Percentiles rank a stretch among this genome's conserved stretches.
Evolutionary conservation across 2,329 filamentous ascomycete species (phyloP).

Genomic region (Corynespora cassiicola): DNA sequence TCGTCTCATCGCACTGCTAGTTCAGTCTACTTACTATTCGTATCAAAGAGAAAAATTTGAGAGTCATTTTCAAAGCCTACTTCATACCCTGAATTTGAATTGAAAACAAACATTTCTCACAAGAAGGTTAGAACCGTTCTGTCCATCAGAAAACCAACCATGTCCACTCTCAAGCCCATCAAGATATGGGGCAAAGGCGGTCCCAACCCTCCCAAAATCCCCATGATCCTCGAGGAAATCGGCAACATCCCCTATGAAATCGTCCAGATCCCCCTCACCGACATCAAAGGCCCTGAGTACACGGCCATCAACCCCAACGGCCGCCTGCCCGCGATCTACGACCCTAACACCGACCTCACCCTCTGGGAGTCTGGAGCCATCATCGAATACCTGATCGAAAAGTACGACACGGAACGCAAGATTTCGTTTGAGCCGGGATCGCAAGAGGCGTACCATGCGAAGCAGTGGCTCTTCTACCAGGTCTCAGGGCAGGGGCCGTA

Average conservation of each 20-base stretch:
- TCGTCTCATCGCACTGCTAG: too few species aligned
- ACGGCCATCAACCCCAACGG: conserved; percentile 48
- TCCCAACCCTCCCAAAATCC: conserved; percentile 54
- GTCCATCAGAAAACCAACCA: too few species aligned
- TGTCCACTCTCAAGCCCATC: conserved; percentile 25
- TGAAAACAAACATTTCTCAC: too few species aligned
- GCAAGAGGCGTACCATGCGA: conserved; percentile 46
- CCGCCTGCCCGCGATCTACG: conserved; percentile 52
- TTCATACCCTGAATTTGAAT: too few species aligned
- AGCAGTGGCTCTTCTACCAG: conserved; percentile 56
- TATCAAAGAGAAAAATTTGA: too few species aligned
- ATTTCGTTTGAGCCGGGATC: conserved; percentile 43
- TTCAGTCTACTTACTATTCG: too few species aligned
- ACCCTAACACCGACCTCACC: conserved; percentile 52
- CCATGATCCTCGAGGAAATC: conserved; percentile 54
- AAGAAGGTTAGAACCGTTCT: too few species aligned
- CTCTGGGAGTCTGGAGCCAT: conserved; percentile 56
- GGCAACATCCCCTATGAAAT: conserved; percentile 48
- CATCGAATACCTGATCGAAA: conserved; percentile 52
- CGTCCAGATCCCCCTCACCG: conserved; percentile 41
- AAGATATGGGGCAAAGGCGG: conserved; percentile 29
- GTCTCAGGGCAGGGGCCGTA: conserved; percentile 56
- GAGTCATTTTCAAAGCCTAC: too few species aligned
- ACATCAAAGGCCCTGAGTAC: conserved; percentile 51
- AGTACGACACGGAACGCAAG: conserved; percentile 50